These are phyloP conservation scores for Meyerozyma sp. DNA, from an alignment of 1,139 yeast species.

Conservation along the genomic window DNA sequence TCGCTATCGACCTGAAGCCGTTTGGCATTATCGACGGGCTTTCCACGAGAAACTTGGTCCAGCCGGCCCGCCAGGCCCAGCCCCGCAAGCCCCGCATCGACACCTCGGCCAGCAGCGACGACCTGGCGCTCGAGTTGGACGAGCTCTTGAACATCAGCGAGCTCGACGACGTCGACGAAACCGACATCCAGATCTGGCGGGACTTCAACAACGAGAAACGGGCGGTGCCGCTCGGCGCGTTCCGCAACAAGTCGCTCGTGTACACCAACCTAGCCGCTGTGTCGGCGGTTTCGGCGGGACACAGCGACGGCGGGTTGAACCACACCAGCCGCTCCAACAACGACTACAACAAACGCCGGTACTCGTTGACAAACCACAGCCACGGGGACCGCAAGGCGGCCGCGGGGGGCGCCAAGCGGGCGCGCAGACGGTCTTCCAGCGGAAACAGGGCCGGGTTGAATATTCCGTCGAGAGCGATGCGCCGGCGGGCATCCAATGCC, in stretches of 20 bases:
- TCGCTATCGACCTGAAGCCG: slow-evolving; percentile 71
- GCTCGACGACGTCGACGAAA: slow-evolving; percentile 72
- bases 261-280: slow-evolving; percentile 13
- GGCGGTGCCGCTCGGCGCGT: slow-evolving; percentile 81
- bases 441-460: slow-evolving; percentile 9
- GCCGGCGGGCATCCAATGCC: slow-evolving; percentile 57
- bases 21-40: slow-evolving; percentile 93
- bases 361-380: slow-evolving; percentile 10
- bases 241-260: slow-evolving; percentile 68
- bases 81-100: slow-evolving; percentile 5
- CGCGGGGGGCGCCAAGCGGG: slow-evolving; percentile 4
- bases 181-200: slow-evolving; percentile 47
- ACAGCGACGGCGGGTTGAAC: slow-evolving; percentile 19
- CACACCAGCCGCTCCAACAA: slow-evolving; percentile 19
- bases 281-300: neutral
- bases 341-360: slow-evolving; percentile 12
- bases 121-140: slow-evolving; percentile 69
- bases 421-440: slow-evolving; percentile 3
- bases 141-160: slow-evolving; percentile 86
- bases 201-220: slow-evolving; percentile 47
- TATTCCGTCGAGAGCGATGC: slow-evolving; percentile 21
- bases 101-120: slow-evolving; percentile 30
- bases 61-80: slow-evolving; percentile 6
- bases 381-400: slow-evolving; percentile 9
- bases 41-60: slow-evolving; percentile 67